A percentile compares a stretch with the other conserved stretches of the same genome.
phyloP scores from a whole-genome alignment of 192 early-diverging fungal species.

The Rhizoclosmatium sp. region DNA sequence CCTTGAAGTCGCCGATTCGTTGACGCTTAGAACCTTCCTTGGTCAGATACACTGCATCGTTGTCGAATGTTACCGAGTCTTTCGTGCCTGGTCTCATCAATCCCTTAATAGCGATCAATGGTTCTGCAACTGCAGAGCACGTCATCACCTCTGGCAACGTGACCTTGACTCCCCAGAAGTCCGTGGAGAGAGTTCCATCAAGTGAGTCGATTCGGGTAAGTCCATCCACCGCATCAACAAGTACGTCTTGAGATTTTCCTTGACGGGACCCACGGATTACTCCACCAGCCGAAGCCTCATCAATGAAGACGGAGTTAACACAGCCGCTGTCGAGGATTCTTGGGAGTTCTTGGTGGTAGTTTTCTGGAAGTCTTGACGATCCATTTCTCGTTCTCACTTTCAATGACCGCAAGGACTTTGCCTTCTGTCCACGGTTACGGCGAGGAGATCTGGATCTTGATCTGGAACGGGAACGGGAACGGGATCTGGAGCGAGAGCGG shows the following conservation, averaged over 20 bases:
- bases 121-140: background rate
- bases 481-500: background rate
- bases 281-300: background rate
- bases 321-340: background rate
- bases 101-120: background rate
- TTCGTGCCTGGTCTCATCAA: background rate
- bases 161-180: background rate
- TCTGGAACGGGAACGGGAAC: no score
- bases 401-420: background rate
- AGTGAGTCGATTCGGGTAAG: background rate
- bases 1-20: background rate
- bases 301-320: background rate
- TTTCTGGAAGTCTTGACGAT: background rate
- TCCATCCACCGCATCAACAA: background rate
- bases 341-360: background rate
- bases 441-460: background rate
- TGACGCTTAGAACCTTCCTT: background rate
- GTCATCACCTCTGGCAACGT: background rate
- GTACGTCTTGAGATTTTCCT: background rate
- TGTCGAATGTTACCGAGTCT: background rate
- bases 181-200: background rate
- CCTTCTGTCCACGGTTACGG: background rate
- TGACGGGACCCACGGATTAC: background rate
- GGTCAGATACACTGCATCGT: background rate
- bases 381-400: background rate